Percentiles rank a stretch among this genome's conserved stretches.
These are phyloP conservation scores for Fusarium sublunatum DNA, from an alignment of 2,329 filamentous ascomycete genomes.

Conservation along the genomic window DNA sequence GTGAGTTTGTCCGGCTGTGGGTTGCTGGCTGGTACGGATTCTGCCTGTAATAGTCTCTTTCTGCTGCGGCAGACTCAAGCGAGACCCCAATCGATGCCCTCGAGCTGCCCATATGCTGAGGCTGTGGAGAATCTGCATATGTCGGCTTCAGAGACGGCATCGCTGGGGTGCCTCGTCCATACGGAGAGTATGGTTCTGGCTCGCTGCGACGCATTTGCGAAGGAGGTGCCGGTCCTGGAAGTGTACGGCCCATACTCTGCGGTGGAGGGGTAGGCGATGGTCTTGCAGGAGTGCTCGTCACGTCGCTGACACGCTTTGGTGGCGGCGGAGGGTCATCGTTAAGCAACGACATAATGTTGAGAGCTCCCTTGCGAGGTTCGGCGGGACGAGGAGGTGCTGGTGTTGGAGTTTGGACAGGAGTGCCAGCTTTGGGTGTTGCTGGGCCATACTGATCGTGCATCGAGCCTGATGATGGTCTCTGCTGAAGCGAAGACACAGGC, in stretches of 20 bases:
- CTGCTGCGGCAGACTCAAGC: conserved; percentile 49
- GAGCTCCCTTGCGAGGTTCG: conserved; percentile 69
- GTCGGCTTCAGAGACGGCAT: conserved; percentile 68
- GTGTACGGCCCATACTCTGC: conserved; percentile 56
- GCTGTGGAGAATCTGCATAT: conserved; percentile 62
- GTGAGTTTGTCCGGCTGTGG: conserved; percentile 57
- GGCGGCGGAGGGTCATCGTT: conserved; percentile 67
- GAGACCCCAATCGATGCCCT: conserved; percentile 57
- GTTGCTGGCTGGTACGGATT: conserved; percentile 52
- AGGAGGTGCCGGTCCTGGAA: conserved; percentile 54
- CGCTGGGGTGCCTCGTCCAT: conserved; percentile 55
- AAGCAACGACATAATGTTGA: conserved; percentile 71
- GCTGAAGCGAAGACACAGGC: conserved; percentile 54
- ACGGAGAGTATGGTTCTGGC: conserved; percentile 61
- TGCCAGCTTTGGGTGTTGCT: conserved; percentile 44
- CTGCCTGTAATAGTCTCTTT: conserved; percentile 62
- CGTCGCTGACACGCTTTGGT: conserved; percentile 64
- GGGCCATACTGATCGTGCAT: conserved; percentile 48
- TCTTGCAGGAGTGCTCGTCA: conserved; percentile 54
- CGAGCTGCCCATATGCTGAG: conserved; percentile 59
- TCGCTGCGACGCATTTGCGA: conserved; percentile 60
- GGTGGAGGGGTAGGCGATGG: conserved; percentile 64
- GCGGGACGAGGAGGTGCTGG: conserved; percentile 55
- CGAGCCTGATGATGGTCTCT: conserved; percentile 49
- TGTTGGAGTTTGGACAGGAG: conserved; percentile 50